Base-by-base conservation (phyloP, 2,329 filamentous ascomycete species). In the Trichophyton equinum region DNA sequence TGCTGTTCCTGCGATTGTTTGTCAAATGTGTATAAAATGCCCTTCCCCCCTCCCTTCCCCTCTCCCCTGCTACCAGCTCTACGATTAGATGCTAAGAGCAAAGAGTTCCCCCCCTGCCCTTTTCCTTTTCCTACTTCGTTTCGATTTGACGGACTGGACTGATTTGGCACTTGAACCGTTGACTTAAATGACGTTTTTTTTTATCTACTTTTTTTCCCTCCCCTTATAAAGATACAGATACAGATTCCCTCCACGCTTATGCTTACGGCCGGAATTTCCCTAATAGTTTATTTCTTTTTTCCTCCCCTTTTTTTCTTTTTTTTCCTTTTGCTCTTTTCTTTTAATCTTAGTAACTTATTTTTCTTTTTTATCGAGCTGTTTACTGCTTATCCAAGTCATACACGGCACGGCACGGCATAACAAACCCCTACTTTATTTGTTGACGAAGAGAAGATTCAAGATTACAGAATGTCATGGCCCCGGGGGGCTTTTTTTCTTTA, bases 371-470 rank as follows among this genome's bases (percentile, higher is more conserved):
- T 38, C 33, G 33, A 13, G 27, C 27, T 30, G 27, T 30, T 30
- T 30, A 30, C 27, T 38, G 11, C 11, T 3, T 18, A 55, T 51
- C 22, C 20, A 51, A 51, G 46, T 27, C 46, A 51, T 51, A 51
- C 46, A 51, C 20, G 46, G 11, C 49, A 53, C 22, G 49, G 27
- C 27, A 36, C 51, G 25, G 51, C 51, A 55, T 22, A 51, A 30
- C 27, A 6, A 27, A 8, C 27, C 27, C 27, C 6, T 30, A 30
- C 27, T 13, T 38, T 38, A 38, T 38, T 13, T 13, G 11, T 55
- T 55, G 51, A 55, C 51, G 51, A 55, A 55, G 51, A 36, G 20
- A 55, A 55, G 51, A 55, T 22, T 36, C 30, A 55, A 55, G 27
- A 30, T 30, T 30, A 30, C 27, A 30, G 30, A 55, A 25, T 51